Evolutionary conservation across 2,329 filamentous ascomycete species (phyloP).

Genomic region (Tolypocladium ovalisporum): DNA sequence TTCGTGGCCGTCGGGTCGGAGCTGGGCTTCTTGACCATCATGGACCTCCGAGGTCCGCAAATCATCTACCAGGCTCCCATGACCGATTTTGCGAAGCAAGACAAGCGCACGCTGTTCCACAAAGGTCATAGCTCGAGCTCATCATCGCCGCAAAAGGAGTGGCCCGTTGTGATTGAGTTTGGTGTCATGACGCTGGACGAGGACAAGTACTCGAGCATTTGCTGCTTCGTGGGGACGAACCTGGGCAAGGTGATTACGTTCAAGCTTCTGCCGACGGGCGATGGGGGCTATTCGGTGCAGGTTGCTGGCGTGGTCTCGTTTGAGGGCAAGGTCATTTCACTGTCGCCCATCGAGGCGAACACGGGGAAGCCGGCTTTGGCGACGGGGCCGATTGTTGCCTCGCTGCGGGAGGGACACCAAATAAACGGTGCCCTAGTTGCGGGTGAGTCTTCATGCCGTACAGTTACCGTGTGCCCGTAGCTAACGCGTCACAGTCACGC

Average conservation of each 20-base stretch:
- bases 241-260: constrained; percentile 77
- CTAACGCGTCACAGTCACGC: constrained; percentile 38
- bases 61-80: constrained; percentile 70
- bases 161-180: constrained; percentile 76
- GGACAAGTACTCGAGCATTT: constrained; percentile 92
- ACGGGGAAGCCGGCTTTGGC: constrained; percentile 67
- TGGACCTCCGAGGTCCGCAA: constrained; percentile 79
- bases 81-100: constrained; percentile 62
- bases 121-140: constrained; percentile 27
- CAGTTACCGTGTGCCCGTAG: neutral
- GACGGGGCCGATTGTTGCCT: constrained; percentile 63
- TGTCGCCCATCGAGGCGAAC: constrained; percentile 70
- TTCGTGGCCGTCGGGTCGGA: constrained; percentile 85
- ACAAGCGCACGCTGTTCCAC: constrained; percentile 65
- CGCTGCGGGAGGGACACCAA: constrained; percentile 61
- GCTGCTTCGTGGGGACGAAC: constrained; percentile 83
- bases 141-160: constrained; percentile 45
- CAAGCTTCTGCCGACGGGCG: constrained; percentile 70
- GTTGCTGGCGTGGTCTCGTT: constrained; percentile 57
- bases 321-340: constrained; percentile 60
- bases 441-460: constrained; percentile 34
- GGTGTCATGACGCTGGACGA: constrained; percentile 86
- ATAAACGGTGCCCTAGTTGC: constrained; percentile 73
- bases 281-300: constrained; percentile 57
- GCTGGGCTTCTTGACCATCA: constrained; percentile 65